Percentiles rank a stretch among this genome's conserved stretches.
phyloP scores from a whole-genome alignment of 129 eudicot species.

The Oenanthe sinensis region DNA sequence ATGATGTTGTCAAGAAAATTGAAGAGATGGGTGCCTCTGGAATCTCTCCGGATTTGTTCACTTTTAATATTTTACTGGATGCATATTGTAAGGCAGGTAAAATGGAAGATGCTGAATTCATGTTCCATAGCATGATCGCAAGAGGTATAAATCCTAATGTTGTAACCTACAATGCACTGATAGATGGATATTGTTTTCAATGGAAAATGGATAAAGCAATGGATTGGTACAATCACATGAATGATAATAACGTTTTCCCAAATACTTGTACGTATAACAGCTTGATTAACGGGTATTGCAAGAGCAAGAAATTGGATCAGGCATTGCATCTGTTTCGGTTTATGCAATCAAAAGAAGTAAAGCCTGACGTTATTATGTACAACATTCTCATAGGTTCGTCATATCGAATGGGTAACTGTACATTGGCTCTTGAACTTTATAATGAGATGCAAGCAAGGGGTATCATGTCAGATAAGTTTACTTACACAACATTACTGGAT shows the following conservation, averaged over 20 bases:
- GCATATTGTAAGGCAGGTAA: constrained; percentile 5
- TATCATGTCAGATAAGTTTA: neutral
- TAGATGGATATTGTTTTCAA: constrained; percentile 13
- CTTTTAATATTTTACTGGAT: constrained; percentile 1
- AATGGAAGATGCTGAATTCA: neutral
- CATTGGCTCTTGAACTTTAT: constrained; percentile 5
- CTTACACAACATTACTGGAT: neutral
- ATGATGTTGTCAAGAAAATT: neutral
- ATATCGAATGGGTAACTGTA: neutral
- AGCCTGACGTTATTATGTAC: constrained; percentile 8
- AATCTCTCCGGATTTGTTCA: neutral
- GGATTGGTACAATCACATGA: neutral
- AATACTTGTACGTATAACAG: constrained; percentile 1
- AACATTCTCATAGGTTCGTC: constrained; percentile 1
- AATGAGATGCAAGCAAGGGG: constrained; percentile 6
- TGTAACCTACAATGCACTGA: constrained; percentile 5
- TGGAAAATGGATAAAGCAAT: constrained; percentile 11
- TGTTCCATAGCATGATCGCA: neutral
- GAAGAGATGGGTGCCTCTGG: neutral
- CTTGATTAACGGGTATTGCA: constrained; percentile 17
- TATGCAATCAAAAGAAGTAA: constrained; percentile 12
- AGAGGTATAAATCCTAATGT: constrained; percentile 14
- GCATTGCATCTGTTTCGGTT: constrained; percentile 9
- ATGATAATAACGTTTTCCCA: neutral
- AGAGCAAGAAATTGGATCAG: neutral